Base-by-base conservation (phyloP, 2,329 filamentous ascomycete species). In the Amauroascus niger region DNA sequence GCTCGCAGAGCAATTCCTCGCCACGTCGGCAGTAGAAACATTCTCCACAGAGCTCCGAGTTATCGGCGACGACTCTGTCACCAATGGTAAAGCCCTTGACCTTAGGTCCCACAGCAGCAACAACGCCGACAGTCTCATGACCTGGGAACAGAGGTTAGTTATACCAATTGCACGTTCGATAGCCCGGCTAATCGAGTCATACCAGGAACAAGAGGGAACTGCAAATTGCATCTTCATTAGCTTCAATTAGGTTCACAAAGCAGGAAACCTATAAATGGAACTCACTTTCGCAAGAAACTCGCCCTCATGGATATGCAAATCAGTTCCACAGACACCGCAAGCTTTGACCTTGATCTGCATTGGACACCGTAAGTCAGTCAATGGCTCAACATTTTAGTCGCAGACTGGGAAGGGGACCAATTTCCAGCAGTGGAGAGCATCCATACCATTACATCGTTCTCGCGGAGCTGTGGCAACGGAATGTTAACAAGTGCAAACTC, bases 1-100 rank as follows among this genome's bases (percentile, higher is more conserved):
- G 76, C 68, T 86, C 82, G 67, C 84, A 88, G 53, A 86, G 78
- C 45, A 87, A 70, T 28, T 80, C 75, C 64, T 86, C 77, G 50
- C 83, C 82, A 54, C 82, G 79, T 59, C 80, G 79, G 72, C 84
- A 87, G 73, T 86, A 86, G 75, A 84, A 86, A 71, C 84, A 87
- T 67, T 83, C 78, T 47, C 79, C 79, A 68, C 84, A 87, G 41
- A 86, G 77, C 66, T 86, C 71, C 3, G 71, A 75, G 64, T 72
- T 72, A 59, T 72, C 70, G 7, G 70, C 80, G 54, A 79, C 79
- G 32, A 86, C 82, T 45, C 81, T 78, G 62, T 84, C 80, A 52
- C 82, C 81, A 53, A 85, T 63, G 48, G 75, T 63, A 68, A 86
- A 81, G 41, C 73, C 76, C 60, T 76, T 79, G 58, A 84, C 81